Evolutionary conservation across 129 eudicot species (phyloP), one percentile per base, ranked within the genome.

Genomic region (Pulicaria dysenterica): DNA sequence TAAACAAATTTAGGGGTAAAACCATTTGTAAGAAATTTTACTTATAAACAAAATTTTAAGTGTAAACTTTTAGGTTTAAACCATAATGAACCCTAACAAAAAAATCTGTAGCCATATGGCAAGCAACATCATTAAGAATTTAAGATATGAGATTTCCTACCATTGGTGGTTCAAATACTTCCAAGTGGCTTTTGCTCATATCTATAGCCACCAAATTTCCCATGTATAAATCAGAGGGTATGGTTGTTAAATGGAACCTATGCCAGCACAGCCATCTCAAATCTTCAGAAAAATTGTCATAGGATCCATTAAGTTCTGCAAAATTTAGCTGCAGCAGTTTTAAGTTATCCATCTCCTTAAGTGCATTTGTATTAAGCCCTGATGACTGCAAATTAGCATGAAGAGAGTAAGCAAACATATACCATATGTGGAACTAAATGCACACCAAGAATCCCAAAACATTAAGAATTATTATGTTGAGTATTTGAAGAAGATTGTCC

Each of bases 131-230:
- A n/a, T n/a, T n/a, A n/a, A n/a, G n/a, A 34, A 10, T 36, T 36
- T 8, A 44, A 24, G 54, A 64, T 43, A 64, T 6, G 43, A 16
- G 38, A 16, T 44, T 44, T 41, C 10, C 37, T 64, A 64, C 70
- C 54, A 6, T 64, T 2, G 70, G 70, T 4, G 54, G 70, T 5
- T 44, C 55, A 64, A 64, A 64, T 64, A 17, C 70, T 64, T 64
- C 70, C 40, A 64, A 64, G 54, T 19, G 43, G 54, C 70, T 64
- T 10, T 64, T 43, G 70, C 70, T 64, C 70, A 64, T 16, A 64
- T 64, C 70, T 16, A 64, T 43, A 16, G 55, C 70, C 39, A 64
- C 70, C 70, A 64, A 17, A 15, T 46, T 64, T 19, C 55, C 55
- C 70, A 64, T 24, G 44, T 3, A 64, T 64, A 44, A 64, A 0